Conservation (phyloP, 441 rosid species). For the Rhodomyrtus psidioides region DNA sequence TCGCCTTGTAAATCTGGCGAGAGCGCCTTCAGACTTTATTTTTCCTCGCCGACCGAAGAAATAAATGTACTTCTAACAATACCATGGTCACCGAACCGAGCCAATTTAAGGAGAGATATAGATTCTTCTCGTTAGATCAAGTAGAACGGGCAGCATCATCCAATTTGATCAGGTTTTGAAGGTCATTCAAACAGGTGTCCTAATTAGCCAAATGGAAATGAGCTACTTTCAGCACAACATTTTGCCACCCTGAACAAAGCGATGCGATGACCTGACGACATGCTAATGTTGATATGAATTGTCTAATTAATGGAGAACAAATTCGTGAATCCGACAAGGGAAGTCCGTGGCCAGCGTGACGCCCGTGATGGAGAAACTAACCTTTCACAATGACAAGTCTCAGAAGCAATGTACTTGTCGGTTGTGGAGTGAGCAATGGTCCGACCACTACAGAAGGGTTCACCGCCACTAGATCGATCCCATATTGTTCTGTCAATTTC, state of each 20-base stretch:
- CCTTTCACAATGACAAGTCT: slow-evolving; percentile 50
- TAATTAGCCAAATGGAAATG: background rate
- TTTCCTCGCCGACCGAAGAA: background rate
- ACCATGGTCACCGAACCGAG: background rate
- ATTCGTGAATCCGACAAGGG: background rate
- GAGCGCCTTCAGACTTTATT: too few species aligned
- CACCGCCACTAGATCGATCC: slow-evolving; percentile 58
- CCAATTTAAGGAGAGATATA: background rate
- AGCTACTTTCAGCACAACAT: background rate
- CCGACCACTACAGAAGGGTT: slow-evolving; percentile 70
- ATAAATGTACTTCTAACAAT: background rate
- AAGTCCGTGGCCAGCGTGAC: background rate
- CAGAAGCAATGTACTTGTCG: slow-evolving; percentile 50
- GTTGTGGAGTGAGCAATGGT: slow-evolving; percentile 62
- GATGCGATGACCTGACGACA: background rate
- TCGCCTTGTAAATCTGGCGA: slow-evolving; percentile 37
- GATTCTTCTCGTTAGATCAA: background rate
- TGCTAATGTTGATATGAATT: background rate
- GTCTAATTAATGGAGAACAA: background rate
- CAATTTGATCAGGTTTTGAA: background rate
- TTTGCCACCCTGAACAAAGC: background rate
- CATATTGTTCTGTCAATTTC: slow-evolving; percentile 46
- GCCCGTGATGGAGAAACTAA: slow-evolving; percentile 1
- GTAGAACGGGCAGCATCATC: background rate
- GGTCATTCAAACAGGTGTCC: background rate